A percentile compares a stretch with the other conserved stretches of the same genome.
Conservation (phyloP, 2,329 filamentous ascomycete genomes). For the Apiospora saccharicola region DNA sequence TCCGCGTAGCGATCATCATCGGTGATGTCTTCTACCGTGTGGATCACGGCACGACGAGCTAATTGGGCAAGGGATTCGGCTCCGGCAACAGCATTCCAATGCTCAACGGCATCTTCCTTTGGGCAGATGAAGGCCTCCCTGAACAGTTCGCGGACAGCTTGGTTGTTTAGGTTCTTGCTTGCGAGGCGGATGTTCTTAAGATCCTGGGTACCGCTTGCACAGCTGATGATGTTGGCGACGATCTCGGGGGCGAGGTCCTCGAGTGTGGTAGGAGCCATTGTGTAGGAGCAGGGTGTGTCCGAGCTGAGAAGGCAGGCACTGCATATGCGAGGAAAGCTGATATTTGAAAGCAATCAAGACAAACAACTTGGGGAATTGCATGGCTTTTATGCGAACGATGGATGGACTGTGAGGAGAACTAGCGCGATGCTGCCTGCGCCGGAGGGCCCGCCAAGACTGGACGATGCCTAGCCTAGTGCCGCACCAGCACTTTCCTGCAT, state of each 20-base stretch:
- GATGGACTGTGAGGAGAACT: background rate
- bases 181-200: background rate
- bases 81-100: background rate
- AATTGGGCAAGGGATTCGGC: background rate
- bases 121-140: background rate
- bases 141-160: background rate
- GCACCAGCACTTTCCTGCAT: background rate
- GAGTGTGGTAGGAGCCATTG: background rate
- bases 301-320: background rate
- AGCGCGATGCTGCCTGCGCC: slow-evolving; percentile 5
- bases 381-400: background rate
- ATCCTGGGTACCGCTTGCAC: background rate
- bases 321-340: too few relatives aligned
- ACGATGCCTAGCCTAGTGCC: background rate
- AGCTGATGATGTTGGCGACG: background rate
- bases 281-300: background rate
- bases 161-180: background rate
- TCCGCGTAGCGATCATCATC: background rate
- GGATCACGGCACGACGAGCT: background rate
- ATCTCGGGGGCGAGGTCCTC: background rate
- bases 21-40: background rate
- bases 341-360: background rate
- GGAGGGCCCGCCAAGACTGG: background rate
- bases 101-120: background rate
- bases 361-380: background rate